Conservation (phyloP, 768 basidiomycete genomes). For the Mycena polygramma region DNA sequence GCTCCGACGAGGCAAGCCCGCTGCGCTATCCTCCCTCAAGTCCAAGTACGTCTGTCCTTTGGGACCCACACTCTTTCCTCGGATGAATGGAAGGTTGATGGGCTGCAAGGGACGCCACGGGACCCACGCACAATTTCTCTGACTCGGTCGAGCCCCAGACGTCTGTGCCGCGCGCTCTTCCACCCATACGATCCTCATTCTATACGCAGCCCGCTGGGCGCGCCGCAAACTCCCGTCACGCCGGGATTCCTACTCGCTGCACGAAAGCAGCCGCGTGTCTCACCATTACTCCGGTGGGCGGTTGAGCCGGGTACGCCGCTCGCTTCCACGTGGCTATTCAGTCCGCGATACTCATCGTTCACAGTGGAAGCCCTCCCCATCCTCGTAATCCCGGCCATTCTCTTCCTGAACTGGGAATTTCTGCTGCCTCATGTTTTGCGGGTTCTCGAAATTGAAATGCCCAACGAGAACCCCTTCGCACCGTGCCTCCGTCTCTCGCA, state of each 20-base stretch:
- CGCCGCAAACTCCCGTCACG: constrained; percentile 13
- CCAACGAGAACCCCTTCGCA: constrained; percentile 33
- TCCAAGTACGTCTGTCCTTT: neutral
- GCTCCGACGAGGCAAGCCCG: neutral
- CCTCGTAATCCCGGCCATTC: constrained; percentile 67
- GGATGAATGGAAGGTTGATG: neutral
- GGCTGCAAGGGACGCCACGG: neutral
- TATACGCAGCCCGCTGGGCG: constrained; percentile 20
- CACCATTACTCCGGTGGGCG: constrained; percentile 20
- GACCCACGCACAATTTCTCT: constrained; percentile 22
- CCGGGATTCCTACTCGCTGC: neutral
- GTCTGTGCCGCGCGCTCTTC: constrained; percentile 11
- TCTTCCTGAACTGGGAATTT: constrained; percentile 77
- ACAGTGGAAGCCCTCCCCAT: constrained; percentile 65
- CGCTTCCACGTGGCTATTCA: neutral
- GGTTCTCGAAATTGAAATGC: constrained; percentile 43
- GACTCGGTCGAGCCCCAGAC: constrained; percentile 26
- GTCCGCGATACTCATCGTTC: constrained; percentile 33
- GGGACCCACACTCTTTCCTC: too few relatives aligned
- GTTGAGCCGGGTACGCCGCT: constrained; percentile 15
- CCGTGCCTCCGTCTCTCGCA: constrained; percentile 80
- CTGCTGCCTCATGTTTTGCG: constrained; percentile 49
- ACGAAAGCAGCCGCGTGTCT: neutral
- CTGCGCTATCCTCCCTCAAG: neutral
- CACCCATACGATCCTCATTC: constrained; percentile 5